Evolutionary conservation across 2,329 filamentous ascomycete genomes (phyloP).

Genomic region (Lachnellula cervina): DNA sequence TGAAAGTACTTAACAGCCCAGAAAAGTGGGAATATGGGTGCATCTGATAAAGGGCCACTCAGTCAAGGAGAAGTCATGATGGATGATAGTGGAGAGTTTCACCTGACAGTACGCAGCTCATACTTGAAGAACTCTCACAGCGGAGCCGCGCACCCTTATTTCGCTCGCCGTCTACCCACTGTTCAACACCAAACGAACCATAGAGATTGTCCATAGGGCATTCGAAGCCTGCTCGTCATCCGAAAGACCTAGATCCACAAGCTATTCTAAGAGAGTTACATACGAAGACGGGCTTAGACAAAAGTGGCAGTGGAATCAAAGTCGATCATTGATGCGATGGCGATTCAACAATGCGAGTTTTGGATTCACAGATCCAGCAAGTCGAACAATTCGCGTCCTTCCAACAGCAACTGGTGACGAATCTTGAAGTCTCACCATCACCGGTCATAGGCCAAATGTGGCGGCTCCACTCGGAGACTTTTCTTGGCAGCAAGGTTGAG

Average conservation of each 20-base stretch:
- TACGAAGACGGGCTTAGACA: too few species aligned
- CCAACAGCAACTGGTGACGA: conserved; percentile 18
- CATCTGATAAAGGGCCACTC: neutral
- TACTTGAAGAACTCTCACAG: neutral
- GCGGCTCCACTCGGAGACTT: neutral
- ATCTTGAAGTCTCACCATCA: conserved; percentile 6
- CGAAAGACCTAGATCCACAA: conserved; percentile 8
- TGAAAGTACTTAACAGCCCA: conserved; percentile 1
- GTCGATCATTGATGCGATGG: conserved; percentile 2
- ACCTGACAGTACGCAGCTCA: conserved; percentile 1
- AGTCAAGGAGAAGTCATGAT: neutral
- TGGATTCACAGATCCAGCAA: conserved; percentile 5
- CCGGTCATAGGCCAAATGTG: neutral
- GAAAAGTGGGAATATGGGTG: conserved; percentile 3
- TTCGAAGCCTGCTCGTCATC: conserved; percentile 7
- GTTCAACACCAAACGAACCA: neutral
- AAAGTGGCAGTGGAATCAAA: neutral
- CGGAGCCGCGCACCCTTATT: conserved; percentile 14
- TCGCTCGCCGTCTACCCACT: neutral
- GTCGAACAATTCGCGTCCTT: neutral
- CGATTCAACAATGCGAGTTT: conserved; percentile 17
- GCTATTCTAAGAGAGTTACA: neutral
- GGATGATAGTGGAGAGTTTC: conserved; percentile 7
- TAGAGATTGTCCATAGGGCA: neutral
- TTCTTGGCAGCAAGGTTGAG: conserved; percentile 8